These are phyloP conservation scores for Epichloe sylvatica DNA, from an alignment of 2,329 filamentous ascomycete species.

Conservation along the genomic window DNA sequence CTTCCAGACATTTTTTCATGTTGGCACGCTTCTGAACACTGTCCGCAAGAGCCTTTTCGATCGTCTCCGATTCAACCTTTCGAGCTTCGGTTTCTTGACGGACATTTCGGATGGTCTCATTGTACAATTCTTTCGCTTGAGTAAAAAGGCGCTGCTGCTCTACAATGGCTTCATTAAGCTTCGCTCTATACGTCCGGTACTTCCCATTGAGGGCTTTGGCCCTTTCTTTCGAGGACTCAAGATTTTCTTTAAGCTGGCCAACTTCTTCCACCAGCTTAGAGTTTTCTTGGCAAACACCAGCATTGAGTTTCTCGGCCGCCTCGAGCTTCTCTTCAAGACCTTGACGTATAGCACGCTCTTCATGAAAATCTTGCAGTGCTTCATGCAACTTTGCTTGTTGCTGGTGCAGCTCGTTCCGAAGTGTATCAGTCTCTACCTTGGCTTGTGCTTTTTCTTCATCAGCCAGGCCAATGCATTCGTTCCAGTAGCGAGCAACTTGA, in stretches of 20 bases:
- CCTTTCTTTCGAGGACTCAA: conserved; percentile 13
- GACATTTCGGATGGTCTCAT: conserved; percentile 21
- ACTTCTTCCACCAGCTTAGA: conserved; percentile 15
- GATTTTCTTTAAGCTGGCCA: conserved; percentile 12
- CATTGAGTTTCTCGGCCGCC: conserved; percentile 13
- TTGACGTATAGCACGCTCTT: conserved; percentile 15
- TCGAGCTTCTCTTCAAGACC: conserved; percentile 12
- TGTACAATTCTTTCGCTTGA: conserved; percentile 19
- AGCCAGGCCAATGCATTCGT: conserved; percentile 19
- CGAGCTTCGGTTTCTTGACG: conserved; percentile 17
- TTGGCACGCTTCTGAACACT: conserved; percentile 20
- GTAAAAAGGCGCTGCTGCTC: conserved; percentile 33
- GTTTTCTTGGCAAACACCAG: conserved; percentile 12
- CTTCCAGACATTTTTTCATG: conserved; percentile 17
- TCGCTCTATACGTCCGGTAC: conserved; percentile 19
- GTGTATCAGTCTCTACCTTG: conserved; percentile 13
- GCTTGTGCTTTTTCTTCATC: conserved; percentile 17
- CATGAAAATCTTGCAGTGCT: conserved; percentile 8
- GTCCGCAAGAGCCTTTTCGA: conserved; percentile 16
- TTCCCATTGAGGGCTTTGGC: conserved; percentile 18
- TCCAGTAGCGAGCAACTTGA: conserved; percentile 20
- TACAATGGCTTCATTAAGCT: conserved; percentile 30
- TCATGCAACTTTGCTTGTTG: conserved; percentile 7
- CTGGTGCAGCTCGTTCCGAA: conserved; percentile 12
- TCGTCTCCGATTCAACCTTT: conserved; percentile 8